Evolutionary conservation across 1,139 yeast genomes (phyloP).

Genomic region (Blastobotrys buckinghamii): DNA sequence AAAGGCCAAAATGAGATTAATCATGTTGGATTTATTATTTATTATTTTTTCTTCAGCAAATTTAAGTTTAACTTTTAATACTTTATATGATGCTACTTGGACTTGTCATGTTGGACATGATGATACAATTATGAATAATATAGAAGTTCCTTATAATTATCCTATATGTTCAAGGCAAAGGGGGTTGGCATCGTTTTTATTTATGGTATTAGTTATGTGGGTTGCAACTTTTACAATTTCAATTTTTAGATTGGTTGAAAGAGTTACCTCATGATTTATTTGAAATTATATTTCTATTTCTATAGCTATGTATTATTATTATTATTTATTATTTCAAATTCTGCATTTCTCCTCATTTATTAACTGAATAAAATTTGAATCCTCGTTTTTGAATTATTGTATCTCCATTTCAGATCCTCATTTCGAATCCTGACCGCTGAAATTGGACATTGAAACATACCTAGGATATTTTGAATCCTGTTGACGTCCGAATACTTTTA

Average conservation of each 20-base stretch:
- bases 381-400: too few relatives aligned
- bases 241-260: slow-evolving; percentile 74
- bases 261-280: slow-evolving; percentile 37
- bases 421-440: too few relatives aligned
- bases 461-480: too few relatives aligned
- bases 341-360: too few relatives aligned
- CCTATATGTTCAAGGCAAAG: slow-evolving; percentile 73
- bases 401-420: too few relatives aligned
- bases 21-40: slow-evolving; percentile 73
- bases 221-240: slow-evolving; percentile 79
- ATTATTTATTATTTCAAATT: too few relatives aligned
- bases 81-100: slow-evolving; percentile 78
- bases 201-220: slow-evolving; percentile 74
- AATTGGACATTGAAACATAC: too few relatives aligned
- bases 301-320: too few relatives aligned
- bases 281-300: neutral
- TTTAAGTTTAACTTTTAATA: slow-evolving; percentile 75
- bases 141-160: slow-evolving; percentile 27
- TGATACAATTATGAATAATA: neutral
- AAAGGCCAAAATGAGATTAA: slow-evolving; percentile 68
- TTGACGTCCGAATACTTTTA: too few relatives aligned
- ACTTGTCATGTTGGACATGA: slow-evolving; percentile 44
- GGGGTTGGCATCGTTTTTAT: slow-evolving; percentile 71
- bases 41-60: slow-evolving; percentile 94
- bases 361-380: too few relatives aligned